phyloP scores from a whole-genome alignment of 768 basidiomycete species.

The Leccinum aurantiacum region DNA sequence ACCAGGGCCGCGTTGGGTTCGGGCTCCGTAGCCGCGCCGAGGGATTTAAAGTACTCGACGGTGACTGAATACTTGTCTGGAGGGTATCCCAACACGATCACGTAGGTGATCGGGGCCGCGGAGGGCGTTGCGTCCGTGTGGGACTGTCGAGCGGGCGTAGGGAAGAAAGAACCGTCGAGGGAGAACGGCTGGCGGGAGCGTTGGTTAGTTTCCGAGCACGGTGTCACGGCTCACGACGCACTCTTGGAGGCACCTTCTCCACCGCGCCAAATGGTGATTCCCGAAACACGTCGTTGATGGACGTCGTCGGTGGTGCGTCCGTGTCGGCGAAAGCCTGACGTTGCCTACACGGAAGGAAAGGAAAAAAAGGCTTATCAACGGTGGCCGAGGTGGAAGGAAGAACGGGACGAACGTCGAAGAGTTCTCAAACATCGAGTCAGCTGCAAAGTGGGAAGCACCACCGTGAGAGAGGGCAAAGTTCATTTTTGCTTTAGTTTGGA shows the following conservation, averaged over 20 bases:
- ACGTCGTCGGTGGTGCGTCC: constrained; percentile 77
- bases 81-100: constrained; percentile 90
- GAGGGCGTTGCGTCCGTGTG: constrained; percentile 30
- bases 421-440: too few species aligned
- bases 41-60: constrained; percentile 69
- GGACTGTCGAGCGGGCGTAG: constrained; percentile 14
- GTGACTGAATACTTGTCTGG: constrained; percentile 71
- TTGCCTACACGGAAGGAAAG: constrained; percentile 39
- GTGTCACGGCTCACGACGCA: constrained; percentile 4
- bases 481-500: too few species aligned
- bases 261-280: constrained; percentile 40
- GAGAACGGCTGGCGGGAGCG: constrained; percentile 20
- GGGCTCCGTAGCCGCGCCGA: constrained; percentile 69
- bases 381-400: background rate
- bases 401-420: too few species aligned
- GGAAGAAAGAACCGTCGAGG: constrained; percentile 19
- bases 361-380: constrained; percentile 3
- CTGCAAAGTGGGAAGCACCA: too few species aligned
- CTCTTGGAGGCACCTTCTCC: constrained; percentile 22
- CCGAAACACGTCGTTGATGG: constrained; percentile 73
- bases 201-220: background rate
- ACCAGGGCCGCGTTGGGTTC: constrained; percentile 50
- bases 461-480: too few species aligned
- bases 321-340: constrained; percentile 66
- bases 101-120: constrained; percentile 49